Conservation (phyloP, 192 early-diverging fungal species). For the Umbelopsis isabellina region DNA sequence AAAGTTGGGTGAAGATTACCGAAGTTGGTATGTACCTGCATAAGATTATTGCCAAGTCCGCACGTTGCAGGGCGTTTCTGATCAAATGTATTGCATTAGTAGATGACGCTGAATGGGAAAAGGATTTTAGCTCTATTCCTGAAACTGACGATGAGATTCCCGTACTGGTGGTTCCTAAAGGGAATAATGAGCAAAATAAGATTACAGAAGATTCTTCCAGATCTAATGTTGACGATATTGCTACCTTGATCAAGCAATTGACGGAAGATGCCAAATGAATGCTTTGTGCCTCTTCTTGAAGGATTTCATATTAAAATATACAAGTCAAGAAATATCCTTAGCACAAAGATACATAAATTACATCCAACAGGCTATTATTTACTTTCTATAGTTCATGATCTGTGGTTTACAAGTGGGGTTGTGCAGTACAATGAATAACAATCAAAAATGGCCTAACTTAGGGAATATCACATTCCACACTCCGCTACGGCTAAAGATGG, state of each 20-base stretch:
- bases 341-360: too few relatives aligned
- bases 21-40: neutral
- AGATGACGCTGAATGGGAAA: constrained; percentile 17
- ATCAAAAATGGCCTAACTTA: too few relatives aligned
- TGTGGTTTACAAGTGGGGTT: too few relatives aligned
- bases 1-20: constrained; percentile 5
- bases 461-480: too few relatives aligned
- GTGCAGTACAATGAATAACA: too few relatives aligned
- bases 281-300: neutral
- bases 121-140: neutral
- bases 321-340: too few relatives aligned
- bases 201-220: neutral
- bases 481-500: too few relatives aligned
- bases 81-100: neutral
- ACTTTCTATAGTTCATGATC: too few relatives aligned
- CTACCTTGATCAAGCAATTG: constrained; percentile 3
- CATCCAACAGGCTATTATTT: too few relatives aligned
- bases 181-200: neutral
- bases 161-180: neutral
- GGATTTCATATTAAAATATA: neutral
- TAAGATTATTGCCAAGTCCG: neutral
- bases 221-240: neutral
- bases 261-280: neutral
- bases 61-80: too few relatives aligned
- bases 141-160: constrained; percentile 13